phyloP scores from a whole-genome alignment of 139 green algal species.

The Micractinium sp. region DNA sequence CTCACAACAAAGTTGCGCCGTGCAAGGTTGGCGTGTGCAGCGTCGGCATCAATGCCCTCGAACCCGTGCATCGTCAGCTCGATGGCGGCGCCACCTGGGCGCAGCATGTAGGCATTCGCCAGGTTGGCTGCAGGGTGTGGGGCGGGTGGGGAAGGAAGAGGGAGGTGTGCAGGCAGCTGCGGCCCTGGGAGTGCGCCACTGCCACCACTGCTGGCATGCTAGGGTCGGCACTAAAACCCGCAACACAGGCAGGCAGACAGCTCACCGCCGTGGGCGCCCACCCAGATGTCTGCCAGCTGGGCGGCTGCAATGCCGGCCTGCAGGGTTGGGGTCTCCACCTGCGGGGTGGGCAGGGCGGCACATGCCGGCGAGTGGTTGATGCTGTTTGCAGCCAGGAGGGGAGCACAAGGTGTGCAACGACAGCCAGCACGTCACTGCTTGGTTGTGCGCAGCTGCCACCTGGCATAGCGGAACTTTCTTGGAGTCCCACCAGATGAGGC shows the following conservation, averaged over 20 bases:
- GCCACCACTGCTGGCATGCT: too few relatives aligned
- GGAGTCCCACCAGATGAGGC: too few relatives aligned
- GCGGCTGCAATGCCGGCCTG: not conserved
- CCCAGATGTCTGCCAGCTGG: slow-evolving; percentile 5
- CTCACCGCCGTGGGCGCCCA: not conserved
- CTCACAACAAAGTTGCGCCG: not conserved
- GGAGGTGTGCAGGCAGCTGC: not conserved
- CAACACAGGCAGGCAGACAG: too few relatives aligned
- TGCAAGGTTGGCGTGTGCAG: not conserved
- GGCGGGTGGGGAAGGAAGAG: not conserved
- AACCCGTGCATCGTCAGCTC: slow-evolving; percentile 26
- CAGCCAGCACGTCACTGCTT: too few relatives aligned
- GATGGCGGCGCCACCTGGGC: not conserved
- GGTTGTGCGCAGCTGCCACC: not conserved
- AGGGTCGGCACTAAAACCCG: too few relatives aligned
- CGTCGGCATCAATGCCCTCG: not conserved
- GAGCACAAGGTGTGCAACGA: not conserved
- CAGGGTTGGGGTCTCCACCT: not conserved
- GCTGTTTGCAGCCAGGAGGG: too few relatives aligned
- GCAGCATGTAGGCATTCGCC: slow-evolving; percentile 17
- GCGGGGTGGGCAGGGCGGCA: not conserved
- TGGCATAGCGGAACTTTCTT: too few relatives aligned
- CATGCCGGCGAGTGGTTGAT: too few relatives aligned
- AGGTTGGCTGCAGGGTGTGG: not conserved
- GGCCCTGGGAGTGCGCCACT: too few relatives aligned